Base-by-base conservation (phyloP, 1,139 yeast species). In the Chernovozyma aurita region DNA sequence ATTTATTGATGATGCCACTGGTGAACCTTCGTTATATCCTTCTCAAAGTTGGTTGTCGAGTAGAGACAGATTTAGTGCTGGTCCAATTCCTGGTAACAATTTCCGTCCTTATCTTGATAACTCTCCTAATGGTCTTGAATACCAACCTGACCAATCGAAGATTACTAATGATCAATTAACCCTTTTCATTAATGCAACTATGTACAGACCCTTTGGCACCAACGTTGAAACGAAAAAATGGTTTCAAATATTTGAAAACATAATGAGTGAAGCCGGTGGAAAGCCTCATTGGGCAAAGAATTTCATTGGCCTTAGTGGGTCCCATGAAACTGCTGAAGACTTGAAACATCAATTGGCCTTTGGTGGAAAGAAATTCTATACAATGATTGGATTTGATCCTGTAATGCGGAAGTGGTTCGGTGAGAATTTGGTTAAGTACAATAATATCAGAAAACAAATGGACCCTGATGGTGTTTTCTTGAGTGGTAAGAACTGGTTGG, bases 231-330 rank as follows among this genome's bases (percentile, higher is more conserved):
- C 88, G 33, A 80, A 78, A 40, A 71, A 78, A 45, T 92, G 97
- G 96, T 92, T 76, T 61, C 74, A 76, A 36, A 68, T 70, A n/a
- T 92, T 92, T 58, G 98, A 92, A 59, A 73, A 76, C 40, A 75
- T 86, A 2, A 70, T 90, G 70, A 70, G 72, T 37, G 78, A 76
- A 25, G 90, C 84, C 17, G 90, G 85, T 28, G 98, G 98, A 33
- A 85, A 82, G 55, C 98, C 98, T 2, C 98, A 92, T 57, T 92
- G 98, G 98, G 98, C 98, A n/a, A 92, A 92, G 69, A 90, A 90
- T 61, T 92, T 88, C 56, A 71, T 88, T 45, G 96, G 96, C 2
- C 62, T 80, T 24, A 65, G 64, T 8, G 69, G 67, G 6, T 50
- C 49, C 11, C 65, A 63, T 36, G 63, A 61, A 41, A 61, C 66